A percentile compares a stretch with the other conserved stretches of the same genome.
Conservation (phyloP, 2,329 filamentous ascomycete species). For the Cladobotryum mycophilum region DNA sequence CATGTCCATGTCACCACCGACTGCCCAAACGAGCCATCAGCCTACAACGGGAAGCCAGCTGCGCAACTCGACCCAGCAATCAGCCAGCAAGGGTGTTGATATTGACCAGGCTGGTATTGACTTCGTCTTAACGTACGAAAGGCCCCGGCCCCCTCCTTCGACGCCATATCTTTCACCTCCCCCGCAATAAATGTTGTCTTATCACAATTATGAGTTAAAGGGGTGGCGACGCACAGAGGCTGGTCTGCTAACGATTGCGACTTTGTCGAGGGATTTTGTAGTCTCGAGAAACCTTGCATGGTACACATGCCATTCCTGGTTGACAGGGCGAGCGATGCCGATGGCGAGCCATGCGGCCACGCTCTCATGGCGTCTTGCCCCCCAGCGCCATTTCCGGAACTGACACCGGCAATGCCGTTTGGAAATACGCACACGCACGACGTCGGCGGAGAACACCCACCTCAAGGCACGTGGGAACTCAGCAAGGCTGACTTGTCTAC, state of each 20-base stretch:
- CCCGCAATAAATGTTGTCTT: constrained; percentile 38
- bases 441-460: constrained; percentile 29
- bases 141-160: constrained; percentile 39
- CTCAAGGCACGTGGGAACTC: constrained; percentile 73
- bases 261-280: constrained; percentile 43
- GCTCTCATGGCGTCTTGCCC: constrained; percentile 91
- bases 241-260: constrained; percentile 39
- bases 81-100: constrained; percentile 46
- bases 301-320: constrained; percentile 78
- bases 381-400: constrained; percentile 53
- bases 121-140: constrained; percentile 83
- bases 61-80: constrained; percentile 21
- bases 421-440: constrained; percentile 37
- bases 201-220: constrained; percentile 11
- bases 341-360: constrained; percentile 73
- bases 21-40: constrained; percentile 17
- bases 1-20: constrained; percentile 31
- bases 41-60: constrained; percentile 27
- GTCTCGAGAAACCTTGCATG: constrained; percentile 88
- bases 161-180: constrained; percentile 62
- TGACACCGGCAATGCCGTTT: constrained; percentile 47
- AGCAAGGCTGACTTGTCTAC: constrained; percentile 71
- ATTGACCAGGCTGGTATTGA: constrained; percentile 82
- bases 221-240: constrained; percentile 15
- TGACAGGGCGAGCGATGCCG: constrained; percentile 50